Evolutionary conservation across 257 asterid species (phyloP).

Genomic region (Paraleonurus japonicus): DNA sequence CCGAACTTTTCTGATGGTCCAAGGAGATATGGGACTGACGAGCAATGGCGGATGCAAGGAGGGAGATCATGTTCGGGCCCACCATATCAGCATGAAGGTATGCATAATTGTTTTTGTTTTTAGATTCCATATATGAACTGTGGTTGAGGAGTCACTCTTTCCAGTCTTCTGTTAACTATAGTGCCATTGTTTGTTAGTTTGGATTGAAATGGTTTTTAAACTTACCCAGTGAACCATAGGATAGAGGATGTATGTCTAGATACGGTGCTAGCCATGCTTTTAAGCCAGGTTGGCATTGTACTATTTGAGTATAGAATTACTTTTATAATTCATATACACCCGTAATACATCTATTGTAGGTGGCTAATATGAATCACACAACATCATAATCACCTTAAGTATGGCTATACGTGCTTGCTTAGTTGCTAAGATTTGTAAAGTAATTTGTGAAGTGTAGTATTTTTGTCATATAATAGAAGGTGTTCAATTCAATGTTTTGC

Average conservation of each 20-base stretch:
- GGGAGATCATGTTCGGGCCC: conserved; percentile 41
- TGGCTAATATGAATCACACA: background rate
- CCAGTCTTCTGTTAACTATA: conserved; percentile 2
- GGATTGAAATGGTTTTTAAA: background rate
- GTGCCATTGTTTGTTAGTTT: background rate
- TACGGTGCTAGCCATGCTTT: background rate
- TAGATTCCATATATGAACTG: background rate
- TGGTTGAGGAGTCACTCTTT: background rate
- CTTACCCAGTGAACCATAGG: background rate
- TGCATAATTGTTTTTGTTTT: background rate
- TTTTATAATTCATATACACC: background rate
- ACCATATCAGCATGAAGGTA: conserved; percentile 32
- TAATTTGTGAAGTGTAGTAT: background rate
- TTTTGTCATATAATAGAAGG: background rate
- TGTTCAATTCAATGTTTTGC: background rate
- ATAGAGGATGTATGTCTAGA: background rate
- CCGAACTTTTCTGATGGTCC: conserved; percentile 40
- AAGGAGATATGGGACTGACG: conserved; percentile 39
- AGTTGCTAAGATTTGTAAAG: background rate
- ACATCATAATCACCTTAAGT: background rate
- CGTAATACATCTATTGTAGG: background rate
- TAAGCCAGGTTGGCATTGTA: background rate
- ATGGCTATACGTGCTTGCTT: background rate
- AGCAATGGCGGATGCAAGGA: conserved; percentile 39
- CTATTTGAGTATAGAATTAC: background rate